phyloP scores from a whole-genome alignment of 129 eudicot species.

The Flaveria trinervia region DNA sequence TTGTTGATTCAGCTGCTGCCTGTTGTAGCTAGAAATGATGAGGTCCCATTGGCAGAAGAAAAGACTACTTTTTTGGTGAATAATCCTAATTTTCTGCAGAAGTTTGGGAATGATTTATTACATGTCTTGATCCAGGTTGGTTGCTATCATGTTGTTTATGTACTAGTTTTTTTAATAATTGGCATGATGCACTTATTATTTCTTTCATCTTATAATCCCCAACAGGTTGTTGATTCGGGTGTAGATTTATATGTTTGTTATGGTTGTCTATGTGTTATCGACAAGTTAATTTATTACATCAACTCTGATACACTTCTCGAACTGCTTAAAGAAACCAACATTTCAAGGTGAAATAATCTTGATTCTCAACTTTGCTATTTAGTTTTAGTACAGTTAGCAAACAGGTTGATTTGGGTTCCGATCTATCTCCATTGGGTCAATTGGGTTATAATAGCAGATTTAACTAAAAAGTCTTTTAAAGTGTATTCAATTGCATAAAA shows the following conservation, averaged over 20 bases:
- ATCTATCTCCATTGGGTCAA: background rate
- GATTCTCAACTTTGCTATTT: background rate
- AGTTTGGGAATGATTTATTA: slow-evolving; percentile 72
- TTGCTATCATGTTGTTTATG: slow-evolving; percentile 7
- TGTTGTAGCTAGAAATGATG: slow-evolving; percentile 47
- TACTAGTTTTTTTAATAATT: slow-evolving; percentile 2
- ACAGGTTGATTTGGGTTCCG: background rate
- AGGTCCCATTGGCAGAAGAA: slow-evolving; percentile 38
- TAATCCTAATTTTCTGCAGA: slow-evolving; percentile 62
- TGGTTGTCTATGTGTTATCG: slow-evolving; percentile 78
- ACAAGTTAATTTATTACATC: slow-evolving; percentile 64
- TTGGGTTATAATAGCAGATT: background rate
- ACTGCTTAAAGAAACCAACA: slow-evolving; percentile 59
- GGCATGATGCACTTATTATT: slow-evolving; percentile 10
- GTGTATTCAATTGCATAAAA: background rate
- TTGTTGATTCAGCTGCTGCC: slow-evolving; percentile 88
- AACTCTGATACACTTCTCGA: slow-evolving; percentile 61
- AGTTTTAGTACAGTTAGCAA: background rate
- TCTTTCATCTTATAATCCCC: slow-evolving; percentile 5
- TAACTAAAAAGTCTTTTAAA: background rate
- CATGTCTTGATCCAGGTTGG: slow-evolving; percentile 77
- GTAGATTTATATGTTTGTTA: slow-evolving; percentile 60
- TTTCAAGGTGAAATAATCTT: slow-evolving; percentile 69
- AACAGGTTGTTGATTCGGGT: slow-evolving; percentile 89
- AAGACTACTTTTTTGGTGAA: slow-evolving; percentile 59